Percentiles rank a stretch among this genome's conserved stretches.
These are phyloP conservation scores for Nepenthes gracilis DNA, from an alignment of 148 eudicot genomes.

Conservation along the genomic window DNA sequence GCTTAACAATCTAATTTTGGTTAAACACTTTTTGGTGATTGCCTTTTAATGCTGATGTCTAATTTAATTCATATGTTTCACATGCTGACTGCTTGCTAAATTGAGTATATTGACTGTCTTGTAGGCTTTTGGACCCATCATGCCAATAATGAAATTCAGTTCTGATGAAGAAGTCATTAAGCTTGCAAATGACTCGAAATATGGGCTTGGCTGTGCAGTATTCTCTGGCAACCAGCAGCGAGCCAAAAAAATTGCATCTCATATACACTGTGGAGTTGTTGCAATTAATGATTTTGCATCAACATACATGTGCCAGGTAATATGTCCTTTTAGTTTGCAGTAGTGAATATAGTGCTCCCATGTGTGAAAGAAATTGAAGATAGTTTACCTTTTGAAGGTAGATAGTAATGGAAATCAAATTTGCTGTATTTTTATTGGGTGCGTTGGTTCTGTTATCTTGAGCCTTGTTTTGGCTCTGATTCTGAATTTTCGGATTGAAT, in stretches of 20 bases:
- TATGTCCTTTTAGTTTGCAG: neutral
- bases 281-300: slow-evolving; percentile 97
- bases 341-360: no score
- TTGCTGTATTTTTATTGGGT: no score
- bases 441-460: no score
- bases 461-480: no score
- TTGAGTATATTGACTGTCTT: neutral
- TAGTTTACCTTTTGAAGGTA: no score
- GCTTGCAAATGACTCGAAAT: slow-evolving; percentile 94
- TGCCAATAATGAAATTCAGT: slow-evolving; percentile 90
- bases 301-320: slow-evolving; percentile 95
- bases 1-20: neutral
- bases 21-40: neutral
- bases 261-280: slow-evolving; percentile 81
- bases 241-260: slow-evolving; percentile 71
- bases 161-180: slow-evolving; percentile 80
- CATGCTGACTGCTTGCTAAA: neutral
- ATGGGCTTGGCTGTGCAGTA: slow-evolving; percentile 98
- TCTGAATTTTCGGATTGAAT: no score
- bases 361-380: no score
- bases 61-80: neutral
- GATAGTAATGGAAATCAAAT: no score
- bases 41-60: neutral
- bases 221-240: slow-evolving; percentile 84
- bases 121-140: slow-evolving; percentile 97